phyloP scores from a whole-genome alignment of 257 asterid genomes.

The Fraxinus quadrangulata region DNA sequence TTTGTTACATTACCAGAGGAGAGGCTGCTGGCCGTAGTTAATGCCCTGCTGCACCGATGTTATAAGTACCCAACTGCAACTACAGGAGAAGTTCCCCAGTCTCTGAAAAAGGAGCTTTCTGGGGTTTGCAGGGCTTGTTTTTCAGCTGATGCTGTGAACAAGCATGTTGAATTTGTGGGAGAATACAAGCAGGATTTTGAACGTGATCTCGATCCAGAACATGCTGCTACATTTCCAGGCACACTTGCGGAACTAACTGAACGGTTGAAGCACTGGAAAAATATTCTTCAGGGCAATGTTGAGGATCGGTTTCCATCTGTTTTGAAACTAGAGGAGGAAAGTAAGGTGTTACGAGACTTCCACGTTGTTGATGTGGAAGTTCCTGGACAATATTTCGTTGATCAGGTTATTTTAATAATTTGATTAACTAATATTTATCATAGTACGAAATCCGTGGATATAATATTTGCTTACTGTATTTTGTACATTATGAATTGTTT shows the following conservation, averaged over 20 bases:
- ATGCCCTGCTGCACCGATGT: conserved; percentile 98
- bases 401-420: conserved; percentile 59
- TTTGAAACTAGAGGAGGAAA: conserved; percentile 95
- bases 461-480: conserved; percentile 10
- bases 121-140: conserved; percentile 99
- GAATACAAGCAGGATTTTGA: conserved; percentile 98
- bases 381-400: conserved; percentile 97
- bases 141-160: conserved; percentile 98
- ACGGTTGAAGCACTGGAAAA: conserved; percentile 94
- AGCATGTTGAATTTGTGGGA: conserved; percentile 95
- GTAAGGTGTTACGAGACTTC: conserved; percentile 95
- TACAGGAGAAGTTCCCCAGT: conserved; percentile 97
- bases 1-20: conserved; percentile 98
- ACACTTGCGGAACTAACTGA: conserved; percentile 96
- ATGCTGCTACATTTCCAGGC: conserved; percentile 86
- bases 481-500: not conserved
- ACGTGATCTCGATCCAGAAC: conserved; percentile 98
- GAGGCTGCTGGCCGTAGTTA: conserved; percentile 95
- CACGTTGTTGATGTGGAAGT: conserved; percentile 98
- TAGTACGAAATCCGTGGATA: not conserved
- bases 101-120: conserved; percentile 97
- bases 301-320: conserved; percentile 99
- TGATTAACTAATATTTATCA: not conserved
- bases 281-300: conserved; percentile 91
- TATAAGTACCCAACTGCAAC: conserved; percentile 98